Evolutionary conservation across 768 basidiomycete genomes (phyloP), one percentile per base, ranked within the genome.

Genomic region (Hygrophoropsis aurantiaca): DNA sequence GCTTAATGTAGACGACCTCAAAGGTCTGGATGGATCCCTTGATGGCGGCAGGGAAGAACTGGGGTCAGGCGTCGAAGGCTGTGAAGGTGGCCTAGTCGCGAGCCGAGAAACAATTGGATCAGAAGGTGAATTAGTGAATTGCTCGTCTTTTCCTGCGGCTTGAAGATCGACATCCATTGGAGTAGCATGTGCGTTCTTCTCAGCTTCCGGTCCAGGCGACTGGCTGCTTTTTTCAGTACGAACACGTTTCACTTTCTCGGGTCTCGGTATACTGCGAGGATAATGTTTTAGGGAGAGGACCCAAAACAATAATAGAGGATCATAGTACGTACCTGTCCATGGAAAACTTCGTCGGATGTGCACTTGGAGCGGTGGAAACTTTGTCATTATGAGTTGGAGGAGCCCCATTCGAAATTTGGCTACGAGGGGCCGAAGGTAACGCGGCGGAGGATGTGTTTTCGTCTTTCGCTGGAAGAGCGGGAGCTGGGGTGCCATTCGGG

Each of bases 161-260:
- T n/a, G n/a, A 23, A 30, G 8, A 38, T 74, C 73, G 15, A 71
- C 47, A 33, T 72, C 70, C 73, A 73, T 74, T 1, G 48, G 42
- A 37, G 71, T 69, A 2, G 57, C 43, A 46, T 62, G 64, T 9
- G 52, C 44, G 10, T 20, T 21, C 11, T 39, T 34, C 40, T 51
- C 60, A 47, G 42, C 61, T 19, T 66, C 60, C 8, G 62, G 62
- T 3, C 54, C 60, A 3, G 71, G 70, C 7, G 70, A 66, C 27
- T 68, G 67, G 7, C 68, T 65, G 37, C 66, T 66, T 40, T 58
- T 64, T 25, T 74, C 73, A 16, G 58, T 59, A 30, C 71, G 58
- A 18, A 79, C 67, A 18, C 87, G 74, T 64, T 81, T 87, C 48
- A 90, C 84, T 26, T 87, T 85, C 60, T 89, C 86, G n/a, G 87